Conservation (phyloP, 2,329 filamentous ascomycete species). For the Alternaria gaisen region DNA sequence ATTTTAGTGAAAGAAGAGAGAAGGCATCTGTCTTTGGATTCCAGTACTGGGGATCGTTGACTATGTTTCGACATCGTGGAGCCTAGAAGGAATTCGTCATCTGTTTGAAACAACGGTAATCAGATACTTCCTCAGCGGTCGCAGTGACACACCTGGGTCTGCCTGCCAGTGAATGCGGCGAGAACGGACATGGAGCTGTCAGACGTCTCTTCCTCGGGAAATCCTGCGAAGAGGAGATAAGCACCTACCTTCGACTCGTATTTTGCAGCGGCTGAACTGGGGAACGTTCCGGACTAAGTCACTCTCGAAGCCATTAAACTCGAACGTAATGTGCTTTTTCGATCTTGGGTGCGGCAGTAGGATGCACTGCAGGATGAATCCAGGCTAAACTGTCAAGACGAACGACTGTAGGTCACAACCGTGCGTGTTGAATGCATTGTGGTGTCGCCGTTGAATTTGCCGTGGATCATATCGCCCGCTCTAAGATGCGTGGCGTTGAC, state of each 20-base stretch:
- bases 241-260: background rate
- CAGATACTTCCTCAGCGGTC: conserved; percentile 22
- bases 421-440: conserved; percentile 6
- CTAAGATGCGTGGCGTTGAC: conserved; percentile 3
- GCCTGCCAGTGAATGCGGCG: background rate
- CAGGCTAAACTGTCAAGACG: conserved; percentile 7
- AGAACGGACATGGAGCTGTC: conserved; percentile 1
- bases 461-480: conserved; percentile 16
- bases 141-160: conserved; percentile 3
- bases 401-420: background rate
- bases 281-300: background rate
- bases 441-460: conserved; percentile 6
- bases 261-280: background rate
- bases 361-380: background rate
- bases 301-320: background rate
- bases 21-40: conserved; percentile 16
- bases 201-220: background rate
- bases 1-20: conserved; percentile 8
- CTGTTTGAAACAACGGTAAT: conserved; percentile 36
- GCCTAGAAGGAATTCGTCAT: conserved; percentile 23
- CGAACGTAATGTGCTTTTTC: background rate
- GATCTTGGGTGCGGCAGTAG: conserved; percentile 5
- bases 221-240: background rate
- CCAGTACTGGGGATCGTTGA: conserved; percentile 5
- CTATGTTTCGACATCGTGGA: conserved; percentile 24